These are phyloP conservation scores for Mucuna pruriens DNA, from an alignment of 306 rosid genomes.

Conservation along the genomic window DNA sequence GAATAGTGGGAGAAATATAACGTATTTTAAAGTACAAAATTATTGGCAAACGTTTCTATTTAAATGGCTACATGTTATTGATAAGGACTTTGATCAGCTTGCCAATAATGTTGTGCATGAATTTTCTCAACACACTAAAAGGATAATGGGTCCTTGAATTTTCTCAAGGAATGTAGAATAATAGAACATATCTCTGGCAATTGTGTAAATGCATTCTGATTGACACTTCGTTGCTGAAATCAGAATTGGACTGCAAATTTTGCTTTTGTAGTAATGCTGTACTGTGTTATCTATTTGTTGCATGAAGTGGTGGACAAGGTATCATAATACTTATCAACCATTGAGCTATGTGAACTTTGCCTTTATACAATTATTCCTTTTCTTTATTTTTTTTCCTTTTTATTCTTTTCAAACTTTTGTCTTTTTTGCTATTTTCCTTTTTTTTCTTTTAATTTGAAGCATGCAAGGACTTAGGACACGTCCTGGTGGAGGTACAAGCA, in stretches of 20 bases:
- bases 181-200: slow-evolving; percentile 10
- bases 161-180: neutral
- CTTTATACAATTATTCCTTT: slow-evolving; percentile 34
- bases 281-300: slow-evolving; percentile 54
- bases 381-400: neutral
- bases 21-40: slow-evolving; percentile 47
- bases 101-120: slow-evolving; percentile 49
- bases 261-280: slow-evolving; percentile 53
- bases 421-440: slow-evolving; percentile 17
- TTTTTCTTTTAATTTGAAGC: slow-evolving; percentile 20
- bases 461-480: slow-evolving; percentile 65
- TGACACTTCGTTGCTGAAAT: slow-evolving; percentile 34
- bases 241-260: slow-evolving; percentile 44
- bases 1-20: slow-evolving; percentile 18
- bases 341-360: slow-evolving; percentile 41
- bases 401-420: slow-evolving; percentile 5
- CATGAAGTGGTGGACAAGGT: slow-evolving; percentile 76
- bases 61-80: slow-evolving; percentile 35
- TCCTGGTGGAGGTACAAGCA: slow-evolving; percentile 63
- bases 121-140: slow-evolving; percentile 26
- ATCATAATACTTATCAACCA: slow-evolving; percentile 49
- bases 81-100: slow-evolving; percentile 44
- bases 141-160: neutral
- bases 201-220: slow-evolving; percentile 17
- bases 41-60: slow-evolving; percentile 46